A percentile compares a stretch with the other conserved stretches of the same genome.
phyloP scores from a whole-genome alignment of 176 grass and related monocot species.

The Echinochloa phyllopogon region DNA sequence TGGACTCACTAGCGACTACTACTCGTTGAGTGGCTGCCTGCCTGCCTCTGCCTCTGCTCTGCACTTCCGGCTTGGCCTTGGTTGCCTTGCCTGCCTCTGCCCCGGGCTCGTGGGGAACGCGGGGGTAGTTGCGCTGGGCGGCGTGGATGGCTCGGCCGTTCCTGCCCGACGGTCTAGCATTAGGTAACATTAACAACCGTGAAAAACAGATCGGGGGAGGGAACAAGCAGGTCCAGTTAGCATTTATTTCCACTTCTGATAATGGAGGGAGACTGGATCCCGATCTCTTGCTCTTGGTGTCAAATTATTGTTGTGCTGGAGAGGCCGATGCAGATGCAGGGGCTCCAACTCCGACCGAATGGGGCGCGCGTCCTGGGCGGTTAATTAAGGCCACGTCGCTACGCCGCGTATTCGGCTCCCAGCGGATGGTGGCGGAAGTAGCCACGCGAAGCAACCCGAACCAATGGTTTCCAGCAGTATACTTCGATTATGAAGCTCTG shows the following conservation, averaged over 20 bases:
- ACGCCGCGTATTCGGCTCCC: too few species aligned
- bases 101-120: not conserved
- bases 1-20: not conserved
- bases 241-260: too few species aligned
- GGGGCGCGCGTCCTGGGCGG: too few species aligned
- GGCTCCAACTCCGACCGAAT: too few species aligned
- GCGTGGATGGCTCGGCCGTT: conserved; percentile 19
- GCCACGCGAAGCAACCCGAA: not conserved
- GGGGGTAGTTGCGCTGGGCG: conserved; percentile 30
- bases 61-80: not conserved
- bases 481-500: too few species aligned
- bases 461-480: not conserved
- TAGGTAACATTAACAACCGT: not conserved
- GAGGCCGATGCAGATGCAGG: too few species aligned
- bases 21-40: too few species aligned
- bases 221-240: too few species aligned
- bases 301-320: not conserved
- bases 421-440: not conserved
- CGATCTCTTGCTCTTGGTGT: not conserved
- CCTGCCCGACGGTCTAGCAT: not conserved
- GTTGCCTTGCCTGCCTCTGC: not conserved
- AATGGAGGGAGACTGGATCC: not conserved
- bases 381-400: too few species aligned
- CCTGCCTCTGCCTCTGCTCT: too few species aligned
- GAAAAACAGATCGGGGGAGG: too few species aligned